Conservation (phyloP, 176 grass and related monocot genomes). For the Areca catechu region DNA sequence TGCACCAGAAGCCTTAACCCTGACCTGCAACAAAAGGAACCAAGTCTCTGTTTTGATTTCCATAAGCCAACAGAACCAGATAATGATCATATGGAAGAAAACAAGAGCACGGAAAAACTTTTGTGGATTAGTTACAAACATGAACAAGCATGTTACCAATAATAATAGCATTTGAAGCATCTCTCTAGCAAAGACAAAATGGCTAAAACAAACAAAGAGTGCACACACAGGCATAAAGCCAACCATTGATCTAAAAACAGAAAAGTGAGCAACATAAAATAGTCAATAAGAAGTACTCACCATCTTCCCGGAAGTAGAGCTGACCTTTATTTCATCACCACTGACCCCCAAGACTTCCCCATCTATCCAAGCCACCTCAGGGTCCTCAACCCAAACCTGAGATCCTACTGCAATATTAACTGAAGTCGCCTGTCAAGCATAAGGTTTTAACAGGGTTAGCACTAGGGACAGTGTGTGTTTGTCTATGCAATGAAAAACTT, state of each 20-base stretch:
- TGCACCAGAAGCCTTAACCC: constrained; percentile 38
- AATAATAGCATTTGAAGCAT: too few species aligned
- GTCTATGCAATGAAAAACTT: too few species aligned
- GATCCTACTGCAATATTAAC: constrained; percentile 41
- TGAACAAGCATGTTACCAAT: too few species aligned
- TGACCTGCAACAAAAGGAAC: constrained; percentile 37
- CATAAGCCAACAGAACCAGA: neutral
- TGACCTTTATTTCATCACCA: constrained; percentile 39
- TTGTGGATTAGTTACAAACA: too few species aligned
- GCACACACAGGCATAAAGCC: too few species aligned
- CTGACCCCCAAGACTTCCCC: constrained; percentile 44
- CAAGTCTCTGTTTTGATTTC: neutral
- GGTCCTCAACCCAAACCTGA: constrained; percentile 62
- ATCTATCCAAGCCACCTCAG: constrained; percentile 48
- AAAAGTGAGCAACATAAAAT: neutral
- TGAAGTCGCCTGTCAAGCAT: constrained; percentile 45
- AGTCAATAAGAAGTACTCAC: constrained; percentile 22
- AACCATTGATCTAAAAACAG: too few species aligned
- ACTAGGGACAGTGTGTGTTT: too few species aligned
- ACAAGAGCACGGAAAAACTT: too few species aligned
- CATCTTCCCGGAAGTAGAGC: constrained; percentile 45
- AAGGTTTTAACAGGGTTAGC: neutral
- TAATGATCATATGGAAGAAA: too few species aligned
- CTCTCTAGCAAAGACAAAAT: too few species aligned
- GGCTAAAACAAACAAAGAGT: too few species aligned